phyloP scores from a whole-genome alignment of 1,139 yeast species.

The Pichia sp. region DNA sequence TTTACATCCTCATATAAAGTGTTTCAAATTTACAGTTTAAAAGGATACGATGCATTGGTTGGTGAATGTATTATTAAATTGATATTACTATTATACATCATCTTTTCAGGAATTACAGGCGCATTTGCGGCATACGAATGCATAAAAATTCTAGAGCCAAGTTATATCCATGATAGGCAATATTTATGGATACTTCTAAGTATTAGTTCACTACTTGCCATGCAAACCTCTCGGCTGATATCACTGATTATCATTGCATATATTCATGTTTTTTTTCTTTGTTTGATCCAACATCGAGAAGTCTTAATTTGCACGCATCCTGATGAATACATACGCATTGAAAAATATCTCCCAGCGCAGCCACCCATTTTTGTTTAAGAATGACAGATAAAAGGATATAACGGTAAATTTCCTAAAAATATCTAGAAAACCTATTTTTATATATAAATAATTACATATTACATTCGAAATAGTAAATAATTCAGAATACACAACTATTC shows the following conservation, averaged over 20 bases:
- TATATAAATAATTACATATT: too few species aligned
- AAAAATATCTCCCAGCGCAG: background rate
- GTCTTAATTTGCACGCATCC: slow-evolving; percentile 72
- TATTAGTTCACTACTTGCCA: slow-evolving; percentile 49
- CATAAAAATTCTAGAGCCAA: slow-evolving; percentile 35
- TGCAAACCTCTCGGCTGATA: slow-evolving; percentile 71
- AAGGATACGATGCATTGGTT: slow-evolving; percentile 53
- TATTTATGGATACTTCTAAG: slow-evolving; percentile 42
- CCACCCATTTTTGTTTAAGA: background rate
- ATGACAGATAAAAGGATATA: background rate
- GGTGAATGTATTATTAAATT: slow-evolving; percentile 81
- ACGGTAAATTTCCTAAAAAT: background rate
- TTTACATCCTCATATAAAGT: slow-evolving; percentile 73
- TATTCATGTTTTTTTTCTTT: slow-evolving; percentile 77
- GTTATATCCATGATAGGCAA: too few species aligned
- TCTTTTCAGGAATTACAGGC: slow-evolving; percentile 54
- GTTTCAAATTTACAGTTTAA: slow-evolving; percentile 63
- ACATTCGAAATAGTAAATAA: too few species aligned
- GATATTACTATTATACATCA: slow-evolving; percentile 66
- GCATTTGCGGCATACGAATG: slow-evolving; percentile 55
- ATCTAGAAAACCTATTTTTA: background rate
- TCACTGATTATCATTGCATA: slow-evolving; percentile 77
- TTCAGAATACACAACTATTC: too few species aligned
- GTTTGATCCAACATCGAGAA: slow-evolving; percentile 82
- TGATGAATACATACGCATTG: slow-evolving; percentile 26